Conservation (phyloP, 2,329 filamentous ascomycete species). For the Pyricularia pennisetigena region DNA sequence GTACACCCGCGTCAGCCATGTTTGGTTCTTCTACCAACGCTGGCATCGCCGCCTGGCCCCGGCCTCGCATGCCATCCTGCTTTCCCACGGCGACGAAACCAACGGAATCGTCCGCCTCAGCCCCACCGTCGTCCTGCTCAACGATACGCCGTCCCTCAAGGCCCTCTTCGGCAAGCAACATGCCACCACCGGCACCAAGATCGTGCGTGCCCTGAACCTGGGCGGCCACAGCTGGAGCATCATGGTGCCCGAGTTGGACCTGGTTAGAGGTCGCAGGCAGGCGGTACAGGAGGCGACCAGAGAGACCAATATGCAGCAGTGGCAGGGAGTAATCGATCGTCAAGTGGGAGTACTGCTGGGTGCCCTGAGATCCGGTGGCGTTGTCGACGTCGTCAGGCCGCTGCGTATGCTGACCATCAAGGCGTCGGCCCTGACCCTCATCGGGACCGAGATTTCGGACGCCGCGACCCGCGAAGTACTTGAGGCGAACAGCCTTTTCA, state of each 20-base stretch:
- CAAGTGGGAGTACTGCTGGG: background rate
- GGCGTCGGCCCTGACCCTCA: background rate
- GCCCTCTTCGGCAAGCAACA: background rate
- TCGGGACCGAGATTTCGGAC: background rate
- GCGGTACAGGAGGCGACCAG: background rate
- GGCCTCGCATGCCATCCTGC: background rate
- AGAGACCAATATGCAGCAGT: background rate
- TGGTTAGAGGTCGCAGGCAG: background rate
- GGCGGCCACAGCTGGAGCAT: constrained; percentile 2
- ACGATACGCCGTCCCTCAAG: background rate
- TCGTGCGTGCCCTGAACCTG: background rate
- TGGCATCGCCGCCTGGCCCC: background rate
- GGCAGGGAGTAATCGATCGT: background rate
- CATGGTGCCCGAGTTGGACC: background rate
- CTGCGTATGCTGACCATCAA: background rate
- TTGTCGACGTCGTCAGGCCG: background rate
- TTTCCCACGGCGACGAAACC: background rate
- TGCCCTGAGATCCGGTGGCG: background rate
- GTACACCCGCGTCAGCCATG: background rate
- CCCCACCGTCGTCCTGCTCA: constrained; percentile 1
- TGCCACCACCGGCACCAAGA: background rate
- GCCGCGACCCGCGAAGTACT: background rate
- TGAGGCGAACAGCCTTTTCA: background rate
- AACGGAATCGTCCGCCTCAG: background rate
- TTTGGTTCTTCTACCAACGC: background rate